Conservation (phyloP, 1,284 basidiomycete species). For the Volvariella volvacea region DNA sequence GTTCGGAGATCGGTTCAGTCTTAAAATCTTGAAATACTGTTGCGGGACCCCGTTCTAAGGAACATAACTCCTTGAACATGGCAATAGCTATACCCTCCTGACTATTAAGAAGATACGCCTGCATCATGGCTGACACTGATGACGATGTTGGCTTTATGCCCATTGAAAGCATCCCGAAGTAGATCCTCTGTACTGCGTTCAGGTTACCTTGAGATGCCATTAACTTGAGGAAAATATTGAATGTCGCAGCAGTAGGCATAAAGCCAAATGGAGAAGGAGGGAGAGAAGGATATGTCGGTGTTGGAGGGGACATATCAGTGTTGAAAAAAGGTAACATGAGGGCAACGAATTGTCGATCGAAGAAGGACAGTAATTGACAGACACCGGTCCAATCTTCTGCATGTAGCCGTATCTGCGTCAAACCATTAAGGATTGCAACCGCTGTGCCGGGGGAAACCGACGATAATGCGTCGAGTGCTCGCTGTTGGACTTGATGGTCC, state of each 20-base stretch:
- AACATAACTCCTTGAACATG: conserved; percentile 42
- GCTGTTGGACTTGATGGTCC: conserved; percentile 45
- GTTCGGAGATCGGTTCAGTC: conserved; percentile 11
- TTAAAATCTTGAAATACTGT: conserved; percentile 2
- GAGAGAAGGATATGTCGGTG: neutral
- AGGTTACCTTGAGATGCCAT: conserved; percentile 40
- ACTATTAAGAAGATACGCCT: conserved; percentile 43
- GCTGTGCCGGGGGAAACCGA: conserved; percentile 31
- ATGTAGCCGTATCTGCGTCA: conserved; percentile 56
- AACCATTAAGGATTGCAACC: conserved; percentile 52
- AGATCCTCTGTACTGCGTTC: conserved; percentile 36
- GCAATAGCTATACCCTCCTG: conserved; percentile 40
- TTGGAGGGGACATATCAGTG: too few relatives aligned
- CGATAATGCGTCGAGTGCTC: conserved; percentile 41
- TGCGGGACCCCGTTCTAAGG: conserved; percentile 9
- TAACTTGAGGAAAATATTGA: conserved; percentile 57
- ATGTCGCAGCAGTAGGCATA: conserved; percentile 53
- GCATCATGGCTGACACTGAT: conserved; percentile 46
- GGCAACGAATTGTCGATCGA: conserved; percentile 24
- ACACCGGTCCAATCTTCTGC: conserved; percentile 42
- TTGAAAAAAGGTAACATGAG: conserved; percentile 10
- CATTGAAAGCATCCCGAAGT: conserved; percentile 38
- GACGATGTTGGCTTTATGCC: conserved; percentile 40
- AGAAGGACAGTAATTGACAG: conserved; percentile 40
- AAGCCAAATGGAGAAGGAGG: conserved; percentile 1